Evolutionary conservation across 306 rosid genomes (phyloP), one percentile per base, ranked within the genome.

Genomic region (Vicia faba): DNA sequence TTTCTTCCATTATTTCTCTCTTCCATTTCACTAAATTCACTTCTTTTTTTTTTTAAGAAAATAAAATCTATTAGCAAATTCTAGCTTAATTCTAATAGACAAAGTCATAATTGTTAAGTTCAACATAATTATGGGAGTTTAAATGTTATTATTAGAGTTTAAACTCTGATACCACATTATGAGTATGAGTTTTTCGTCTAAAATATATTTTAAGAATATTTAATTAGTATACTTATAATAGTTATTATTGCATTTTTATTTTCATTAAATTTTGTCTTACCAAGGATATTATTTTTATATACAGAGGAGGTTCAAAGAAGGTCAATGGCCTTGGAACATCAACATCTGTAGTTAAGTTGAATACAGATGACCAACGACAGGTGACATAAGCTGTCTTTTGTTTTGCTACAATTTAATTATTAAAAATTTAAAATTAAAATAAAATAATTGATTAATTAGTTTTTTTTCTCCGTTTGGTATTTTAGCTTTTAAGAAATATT

Each of bases 261-360:
- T 58, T 26, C 38, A 1, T 33, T 8, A 69, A 19, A 0, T 7
- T 11, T 7, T 28, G 13, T 11, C 6, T 62, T 64, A 40, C 1
- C 5, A 12, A 31, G 8, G 64, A 25, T 13, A 25, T 53, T 53
- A 0, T 7, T 20, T 69, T 48, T n/a, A 9, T 19, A 1, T 26
- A 55, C 38, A 82, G 78, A 48, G 62, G 38, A 74, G 20, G 10
- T 2, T 14, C 67, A 39, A 66, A 64, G 44, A 51, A 8, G 0
- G 14, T 2, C 11, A 54, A 31, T 4, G 23, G 19, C 11, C 0
- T 6, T 1, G n/a, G 28, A 48, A 0, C 62, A 36, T 0, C 10
- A 54, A 2, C 10, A 38, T 51, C 67, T 26, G 44, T 29, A 13
- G 72, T 82, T 14, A 72, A 28, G 40, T 29, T 82, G n/a, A 45